Evolutionary conservation across 2,329 filamentous ascomycete genomes (phyloP).

Genomic region (Xylariomycetidae sp.): DNA sequence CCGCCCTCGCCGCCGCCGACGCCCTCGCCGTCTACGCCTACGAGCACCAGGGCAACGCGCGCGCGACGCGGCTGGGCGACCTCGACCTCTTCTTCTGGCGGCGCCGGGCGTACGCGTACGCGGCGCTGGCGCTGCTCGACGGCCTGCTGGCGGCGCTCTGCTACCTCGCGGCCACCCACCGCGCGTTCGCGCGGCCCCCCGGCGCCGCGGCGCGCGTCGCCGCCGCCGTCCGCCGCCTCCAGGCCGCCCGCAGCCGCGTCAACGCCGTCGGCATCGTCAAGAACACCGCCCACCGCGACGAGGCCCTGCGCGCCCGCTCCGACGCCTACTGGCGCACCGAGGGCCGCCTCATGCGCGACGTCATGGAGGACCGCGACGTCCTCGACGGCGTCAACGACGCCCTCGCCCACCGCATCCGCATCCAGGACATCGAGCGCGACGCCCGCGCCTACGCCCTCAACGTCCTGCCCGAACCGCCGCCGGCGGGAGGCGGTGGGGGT

Average conservation of each 20-base stretch:
- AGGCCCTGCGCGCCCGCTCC: constrained; percentile 57
- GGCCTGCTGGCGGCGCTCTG: constrained; percentile 56
- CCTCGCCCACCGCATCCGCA: constrained; percentile 57
- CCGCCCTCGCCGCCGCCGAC: constrained; percentile 57
- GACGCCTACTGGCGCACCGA: constrained; percentile 79
- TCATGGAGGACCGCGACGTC: constrained; percentile 75
- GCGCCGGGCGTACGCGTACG: constrained; percentile 54
- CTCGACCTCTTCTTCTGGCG: constrained; percentile 69
- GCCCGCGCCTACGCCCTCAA: constrained; percentile 55
- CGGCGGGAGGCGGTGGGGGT: not conserved
- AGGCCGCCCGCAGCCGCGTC: constrained; percentile 58
- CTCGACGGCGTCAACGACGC: constrained; percentile 65
- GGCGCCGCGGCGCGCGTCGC: constrained; percentile 62
- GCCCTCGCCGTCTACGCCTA: constrained; percentile 60
- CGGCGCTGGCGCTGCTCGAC: constrained; percentile 62
- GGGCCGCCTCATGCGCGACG: constrained; percentile 62
- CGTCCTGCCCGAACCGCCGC: constrained; percentile 26
- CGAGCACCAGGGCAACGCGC: constrained; percentile 58
- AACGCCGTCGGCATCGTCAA: constrained; percentile 68
- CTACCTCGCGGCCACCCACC: constrained; percentile 73
- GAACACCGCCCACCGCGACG: constrained; percentile 74
- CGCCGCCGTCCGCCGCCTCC: constrained; percentile 47
- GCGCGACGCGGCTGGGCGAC: constrained; percentile 55
- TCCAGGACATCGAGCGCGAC: constrained; percentile 53
- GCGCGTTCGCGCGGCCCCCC: constrained; percentile 62